Conservation (phyloP, 345 rosid genomes). For the Arabidopsis arenosa region DNA sequence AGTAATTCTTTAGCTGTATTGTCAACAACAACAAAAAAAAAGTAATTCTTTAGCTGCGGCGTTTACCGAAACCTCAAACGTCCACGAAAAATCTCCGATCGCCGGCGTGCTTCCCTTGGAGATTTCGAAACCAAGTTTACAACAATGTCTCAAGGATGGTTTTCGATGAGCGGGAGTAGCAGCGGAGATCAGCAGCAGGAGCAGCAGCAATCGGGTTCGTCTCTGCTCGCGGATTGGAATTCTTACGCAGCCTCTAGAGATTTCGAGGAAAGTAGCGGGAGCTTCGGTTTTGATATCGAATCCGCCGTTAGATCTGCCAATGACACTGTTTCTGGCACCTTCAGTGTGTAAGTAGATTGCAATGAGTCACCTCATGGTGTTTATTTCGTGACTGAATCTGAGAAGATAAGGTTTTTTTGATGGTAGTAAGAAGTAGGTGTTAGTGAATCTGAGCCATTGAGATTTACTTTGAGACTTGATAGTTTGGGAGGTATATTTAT, state of each 20-base stretch:
- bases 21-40: too few species aligned
- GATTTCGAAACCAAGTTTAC: constrained; percentile 6
- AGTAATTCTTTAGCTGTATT: not conserved
- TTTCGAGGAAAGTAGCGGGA: constrained; percentile 49
- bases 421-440: not conserved
- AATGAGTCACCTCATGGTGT: not conserved
- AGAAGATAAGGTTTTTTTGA: not conserved
- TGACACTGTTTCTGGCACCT: constrained; percentile 78
- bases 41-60: constrained; percentile 11
- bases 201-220: constrained; percentile 47
- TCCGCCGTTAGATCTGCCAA: constrained; percentile 83
- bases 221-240: constrained; percentile 83
- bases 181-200: constrained; percentile 47
- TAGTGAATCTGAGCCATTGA: constrained; percentile 32
- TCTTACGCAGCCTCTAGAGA: constrained; percentile 68
- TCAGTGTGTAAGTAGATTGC: constrained; percentile 62
- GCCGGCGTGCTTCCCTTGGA: constrained; percentile 9
- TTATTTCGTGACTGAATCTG: constrained; percentile 13
- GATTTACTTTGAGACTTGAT: not conserved
- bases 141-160: constrained; percentile 66
- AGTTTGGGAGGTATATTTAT: constrained; percentile 10
- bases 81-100: constrained; percentile 31
- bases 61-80: constrained; percentile 4
- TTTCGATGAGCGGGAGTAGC: constrained; percentile 51
- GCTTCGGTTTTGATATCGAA: constrained; percentile 75